A percentile compares a stretch with the other conserved stretches of the same genome.
These are phyloP conservation scores for Candida buenavistaensis DNA, from an alignment of 1,139 yeast species.

Conservation along the genomic window DNA sequence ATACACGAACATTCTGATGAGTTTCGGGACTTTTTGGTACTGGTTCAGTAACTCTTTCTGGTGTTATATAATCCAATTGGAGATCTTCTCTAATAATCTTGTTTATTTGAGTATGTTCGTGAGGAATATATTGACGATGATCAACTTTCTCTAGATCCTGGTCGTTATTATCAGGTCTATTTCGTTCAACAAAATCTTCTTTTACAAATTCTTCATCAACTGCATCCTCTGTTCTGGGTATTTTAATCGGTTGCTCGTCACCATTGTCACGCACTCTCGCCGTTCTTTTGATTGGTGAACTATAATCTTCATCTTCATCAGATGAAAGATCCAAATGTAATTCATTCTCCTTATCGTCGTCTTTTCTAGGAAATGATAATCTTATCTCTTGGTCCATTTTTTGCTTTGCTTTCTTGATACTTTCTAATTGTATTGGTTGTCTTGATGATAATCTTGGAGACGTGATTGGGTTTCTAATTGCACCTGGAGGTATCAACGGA, in stretches of 20 bases:
- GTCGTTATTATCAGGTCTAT: constrained; percentile 13
- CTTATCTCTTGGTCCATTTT: constrained; percentile 17
- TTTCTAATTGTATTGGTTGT: constrained; percentile 15
- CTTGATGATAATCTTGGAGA: constrained; percentile 32
- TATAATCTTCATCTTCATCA: constrained; percentile 7
- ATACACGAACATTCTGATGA: constrained; percentile 32
- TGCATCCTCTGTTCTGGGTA: constrained; percentile 7
- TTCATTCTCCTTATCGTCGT: constrained; percentile 22
- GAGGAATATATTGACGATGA: constrained; percentile 1
- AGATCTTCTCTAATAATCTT: constrained; percentile 19
- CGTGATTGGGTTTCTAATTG: constrained; percentile 33
- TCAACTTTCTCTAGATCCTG: constrained; percentile 28
- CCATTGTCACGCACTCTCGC: constrained; percentile 11
- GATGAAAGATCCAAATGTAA: constrained; percentile 8
- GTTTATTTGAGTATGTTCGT: constrained; percentile 22
- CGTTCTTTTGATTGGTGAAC: constrained; percentile 17
- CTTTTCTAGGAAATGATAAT: constrained; percentile 10
- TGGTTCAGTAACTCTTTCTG: constrained; percentile 45
- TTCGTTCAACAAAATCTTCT: constrained; percentile 4
- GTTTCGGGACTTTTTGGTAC: constrained; percentile 42
- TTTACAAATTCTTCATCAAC: neutral
- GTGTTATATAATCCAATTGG: constrained; percentile 27
- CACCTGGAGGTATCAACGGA: constrained; percentile 14
- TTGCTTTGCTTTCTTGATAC: constrained; percentile 18
- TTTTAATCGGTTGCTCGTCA: constrained; percentile 18